Evolutionary conservation across 768 basidiomycete species (phyloP).

Genomic region (Leucocoprinus birnbaumii): DNA sequence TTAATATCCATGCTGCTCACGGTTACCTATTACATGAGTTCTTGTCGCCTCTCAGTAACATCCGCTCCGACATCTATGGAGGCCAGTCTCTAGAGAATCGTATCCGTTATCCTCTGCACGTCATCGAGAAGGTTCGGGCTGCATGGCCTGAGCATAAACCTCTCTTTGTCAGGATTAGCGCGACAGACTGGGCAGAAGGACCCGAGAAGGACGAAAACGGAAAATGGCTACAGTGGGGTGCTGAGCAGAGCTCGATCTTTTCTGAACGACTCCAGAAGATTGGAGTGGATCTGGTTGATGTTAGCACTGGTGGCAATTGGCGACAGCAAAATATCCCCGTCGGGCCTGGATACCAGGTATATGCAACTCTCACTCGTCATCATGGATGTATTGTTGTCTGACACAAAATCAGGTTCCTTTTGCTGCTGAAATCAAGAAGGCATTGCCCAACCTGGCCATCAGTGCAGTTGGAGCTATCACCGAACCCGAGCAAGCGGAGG

Average conservation of each 20-base stretch:
- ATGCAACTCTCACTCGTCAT: background rate
- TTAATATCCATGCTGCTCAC: constrained; percentile 73
- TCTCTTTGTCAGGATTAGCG: constrained; percentile 45
- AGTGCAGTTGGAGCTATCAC: constrained; percentile 76
- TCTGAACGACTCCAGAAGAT: constrained; percentile 51
- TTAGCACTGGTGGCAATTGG: constrained; percentile 67
- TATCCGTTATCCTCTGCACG: background rate
- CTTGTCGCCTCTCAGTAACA: constrained; percentile 22
- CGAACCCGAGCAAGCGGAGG: constrained; percentile 48
- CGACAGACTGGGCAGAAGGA: constrained; percentile 61
- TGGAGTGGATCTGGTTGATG: constrained; percentile 76
- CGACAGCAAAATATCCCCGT: constrained; percentile 53
- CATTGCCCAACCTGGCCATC: constrained; percentile 51
- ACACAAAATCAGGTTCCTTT: constrained; percentile 61
- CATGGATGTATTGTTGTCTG: background rate
- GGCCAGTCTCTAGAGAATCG: constrained; percentile 5
- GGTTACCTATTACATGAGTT: constrained; percentile 68
- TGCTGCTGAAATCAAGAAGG: constrained; percentile 62
- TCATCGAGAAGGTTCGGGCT: constrained; percentile 2
- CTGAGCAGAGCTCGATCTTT: constrained; percentile 69
- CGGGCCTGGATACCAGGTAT: constrained; percentile 61
- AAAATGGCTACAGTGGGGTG: constrained; percentile 67
- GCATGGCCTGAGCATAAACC: constrained; percentile 8
- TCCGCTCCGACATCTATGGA: constrained; percentile 3
- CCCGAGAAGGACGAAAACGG: constrained; percentile 56